These are phyloP conservation scores for Amaranthus tricolor DNA, from an alignment of 179 eudicot genomes.

Conservation along the genomic window DNA sequence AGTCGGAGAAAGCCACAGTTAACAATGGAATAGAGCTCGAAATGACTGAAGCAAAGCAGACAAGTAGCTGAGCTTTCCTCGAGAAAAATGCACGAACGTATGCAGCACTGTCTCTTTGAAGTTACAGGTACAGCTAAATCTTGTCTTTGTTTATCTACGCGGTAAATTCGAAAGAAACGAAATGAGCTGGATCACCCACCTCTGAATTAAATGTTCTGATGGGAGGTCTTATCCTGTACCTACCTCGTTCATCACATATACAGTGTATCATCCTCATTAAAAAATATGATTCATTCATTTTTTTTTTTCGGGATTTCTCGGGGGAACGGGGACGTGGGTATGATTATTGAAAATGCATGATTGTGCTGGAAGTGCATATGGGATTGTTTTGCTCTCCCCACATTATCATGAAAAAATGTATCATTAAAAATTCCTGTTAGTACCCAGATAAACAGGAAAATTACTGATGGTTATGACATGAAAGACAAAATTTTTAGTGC, in stretches of 20 bases:
- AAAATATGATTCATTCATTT: neutral
- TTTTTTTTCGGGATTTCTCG: neutral
- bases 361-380: neutral
- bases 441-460: slow-evolving; percentile 4
- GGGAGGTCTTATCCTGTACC: slow-evolving; percentile 2
- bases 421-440: neutral
- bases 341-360: neutral
- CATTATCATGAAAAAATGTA: neutral
- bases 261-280: neutral
- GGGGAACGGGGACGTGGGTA: neutral
- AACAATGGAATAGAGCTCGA: slow-evolving; percentile 65
- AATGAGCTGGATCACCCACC: neutral
- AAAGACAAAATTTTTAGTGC: neutral
- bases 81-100: neutral
- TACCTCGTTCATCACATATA: neutral
- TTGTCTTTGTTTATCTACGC: slow-evolving; percentile 8
- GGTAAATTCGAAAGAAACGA: neutral
- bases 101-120: slow-evolving; percentile 11
- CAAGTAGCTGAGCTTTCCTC: slow-evolving; percentile 21
- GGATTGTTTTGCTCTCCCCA: neutral
- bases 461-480: slow-evolving; percentile 6
- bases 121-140: slow-evolving; percentile 21
- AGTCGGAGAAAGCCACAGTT: slow-evolving; percentile 36
- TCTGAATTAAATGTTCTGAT: slow-evolving; percentile 8
- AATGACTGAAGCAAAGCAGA: slow-evolving; percentile 74